These are phyloP conservation scores for Trichoderma sp. DNA, from an alignment of 2,329 filamentous ascomycete species.

Conservation along the genomic window DNA sequence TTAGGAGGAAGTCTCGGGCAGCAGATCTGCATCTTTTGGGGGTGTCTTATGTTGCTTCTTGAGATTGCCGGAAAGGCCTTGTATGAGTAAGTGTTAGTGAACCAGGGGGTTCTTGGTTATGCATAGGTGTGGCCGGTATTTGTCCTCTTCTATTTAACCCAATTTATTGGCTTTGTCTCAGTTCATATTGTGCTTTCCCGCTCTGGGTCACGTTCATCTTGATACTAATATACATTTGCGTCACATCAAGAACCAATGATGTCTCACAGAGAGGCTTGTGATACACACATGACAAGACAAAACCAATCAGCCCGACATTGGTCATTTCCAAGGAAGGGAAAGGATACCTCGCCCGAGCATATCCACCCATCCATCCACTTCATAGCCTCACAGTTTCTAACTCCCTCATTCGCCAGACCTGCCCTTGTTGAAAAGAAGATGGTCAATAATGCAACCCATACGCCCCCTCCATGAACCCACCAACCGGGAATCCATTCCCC, in stretches of 20 bases:
- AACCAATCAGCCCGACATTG: neutral
- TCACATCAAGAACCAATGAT: neutral
- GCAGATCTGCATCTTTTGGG: neutral
- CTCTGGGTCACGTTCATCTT: neutral
- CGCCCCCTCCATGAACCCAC: slow-evolving; percentile 7
- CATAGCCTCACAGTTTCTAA: neutral
- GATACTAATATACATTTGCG: neutral
- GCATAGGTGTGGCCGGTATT: neutral
- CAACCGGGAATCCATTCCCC: neutral
- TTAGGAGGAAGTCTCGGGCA: neutral
- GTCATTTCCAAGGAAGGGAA: neutral
- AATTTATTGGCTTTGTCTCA: neutral
- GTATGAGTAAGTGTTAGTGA: neutral
- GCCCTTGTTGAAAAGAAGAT: neutral
- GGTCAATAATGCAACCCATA: neutral
- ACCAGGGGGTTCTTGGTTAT: neutral
- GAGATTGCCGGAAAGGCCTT: neutral
- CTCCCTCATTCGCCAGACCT: neutral
- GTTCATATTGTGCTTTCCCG: neutral
- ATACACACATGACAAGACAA: neutral
- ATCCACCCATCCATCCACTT: neutral
- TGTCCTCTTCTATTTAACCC: neutral
- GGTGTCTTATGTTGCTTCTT: neutral
- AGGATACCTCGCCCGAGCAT: neutral
- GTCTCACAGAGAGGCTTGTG: neutral